Evolutionary conservation across 179 eudicot genomes (phyloP).

Genomic region (Carnegiea gigantea): DNA sequence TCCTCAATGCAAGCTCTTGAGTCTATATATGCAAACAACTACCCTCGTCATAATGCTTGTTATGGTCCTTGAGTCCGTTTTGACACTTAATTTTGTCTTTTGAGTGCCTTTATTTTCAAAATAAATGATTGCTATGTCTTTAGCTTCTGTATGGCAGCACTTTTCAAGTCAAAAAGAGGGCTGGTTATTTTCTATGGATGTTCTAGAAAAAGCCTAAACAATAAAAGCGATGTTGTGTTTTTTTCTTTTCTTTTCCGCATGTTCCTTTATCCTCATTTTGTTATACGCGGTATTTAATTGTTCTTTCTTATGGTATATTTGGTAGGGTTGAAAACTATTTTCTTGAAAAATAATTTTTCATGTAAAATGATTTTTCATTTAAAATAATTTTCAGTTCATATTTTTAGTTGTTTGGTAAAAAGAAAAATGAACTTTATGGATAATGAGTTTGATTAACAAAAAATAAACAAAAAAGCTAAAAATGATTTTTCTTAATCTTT

Average conservation of each 20-base stretch:
- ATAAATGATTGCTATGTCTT: too few relatives aligned
- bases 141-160: neutral
- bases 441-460: too few relatives aligned
- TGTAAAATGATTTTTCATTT: too few relatives aligned
- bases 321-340: too few relatives aligned
- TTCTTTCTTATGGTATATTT: too few relatives aligned
- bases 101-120: neutral
- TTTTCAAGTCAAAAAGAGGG: neutral
- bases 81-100: neutral
- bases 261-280: neutral
- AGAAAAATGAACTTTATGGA: too few relatives aligned
- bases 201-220: neutral
- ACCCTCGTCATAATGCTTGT: neutral
- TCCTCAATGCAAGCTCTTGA: neutral
- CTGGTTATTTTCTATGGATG: neutral
- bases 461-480: too few relatives aligned
- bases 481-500: too few relatives aligned
- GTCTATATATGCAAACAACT: neutral
- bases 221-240: neutral
- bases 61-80: neutral
- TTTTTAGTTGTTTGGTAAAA: too few relatives aligned
- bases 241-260: neutral
- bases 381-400: too few relatives aligned
- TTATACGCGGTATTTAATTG: too few relatives aligned
- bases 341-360: too few relatives aligned